phyloP scores from a whole-genome alignment of 1,284 basidiomycete genomes.

The Apiotrichum gracile region DNA sequence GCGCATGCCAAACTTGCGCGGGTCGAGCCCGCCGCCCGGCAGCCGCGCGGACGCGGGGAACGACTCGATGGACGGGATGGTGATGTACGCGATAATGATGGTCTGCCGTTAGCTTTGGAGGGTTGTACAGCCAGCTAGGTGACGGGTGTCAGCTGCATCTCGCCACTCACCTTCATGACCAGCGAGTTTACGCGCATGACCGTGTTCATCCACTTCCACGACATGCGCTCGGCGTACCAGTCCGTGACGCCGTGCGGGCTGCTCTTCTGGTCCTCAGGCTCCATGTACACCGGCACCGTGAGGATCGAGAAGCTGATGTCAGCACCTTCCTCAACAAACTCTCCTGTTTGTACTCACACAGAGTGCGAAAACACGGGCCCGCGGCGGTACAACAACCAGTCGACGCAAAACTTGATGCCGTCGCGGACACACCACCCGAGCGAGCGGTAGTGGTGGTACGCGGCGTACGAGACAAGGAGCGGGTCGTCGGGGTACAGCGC shows the following conservation, averaged over 20 bases:
- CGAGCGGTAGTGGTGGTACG: slow-evolving; percentile 92
- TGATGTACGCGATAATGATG: slow-evolving; percentile 80
- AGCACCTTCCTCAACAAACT: not conserved
- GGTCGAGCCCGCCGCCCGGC: slow-evolving; percentile 50
- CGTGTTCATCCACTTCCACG: slow-evolving; percentile 96
- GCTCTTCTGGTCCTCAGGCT: slow-evolving; percentile 60
- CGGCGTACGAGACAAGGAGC: slow-evolving; percentile 82
- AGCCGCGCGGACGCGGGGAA: slow-evolving; percentile 48
- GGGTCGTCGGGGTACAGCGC: slow-evolving; percentile 66
- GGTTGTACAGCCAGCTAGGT: too few species aligned
- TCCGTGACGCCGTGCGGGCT: slow-evolving; percentile 53
- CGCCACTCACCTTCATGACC: slow-evolving; percentile 77
- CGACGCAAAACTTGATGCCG: slow-evolving; percentile 96
- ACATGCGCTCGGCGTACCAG: slow-evolving; percentile 62
- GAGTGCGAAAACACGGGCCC: slow-evolving; percentile 95
- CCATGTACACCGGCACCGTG: slow-evolving; percentile 81
- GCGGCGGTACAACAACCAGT: slow-evolving; percentile 88
- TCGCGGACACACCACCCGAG: slow-evolving; percentile 97
- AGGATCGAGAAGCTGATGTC: slow-evolving; percentile 76
- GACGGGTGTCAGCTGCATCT: slow-evolving; percentile 46
- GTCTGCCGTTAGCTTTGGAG: slow-evolving; percentile 54
- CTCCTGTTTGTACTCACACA: slow-evolving; percentile 57
- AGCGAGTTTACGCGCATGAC: slow-evolving; percentile 95
- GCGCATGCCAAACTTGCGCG: slow-evolving; percentile 53
- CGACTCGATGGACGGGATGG: slow-evolving; percentile 66